These are phyloP conservation scores for Amanita molliuscula DNA, from an alignment of 768 basidiomycete species.

Conservation along the genomic window DNA sequence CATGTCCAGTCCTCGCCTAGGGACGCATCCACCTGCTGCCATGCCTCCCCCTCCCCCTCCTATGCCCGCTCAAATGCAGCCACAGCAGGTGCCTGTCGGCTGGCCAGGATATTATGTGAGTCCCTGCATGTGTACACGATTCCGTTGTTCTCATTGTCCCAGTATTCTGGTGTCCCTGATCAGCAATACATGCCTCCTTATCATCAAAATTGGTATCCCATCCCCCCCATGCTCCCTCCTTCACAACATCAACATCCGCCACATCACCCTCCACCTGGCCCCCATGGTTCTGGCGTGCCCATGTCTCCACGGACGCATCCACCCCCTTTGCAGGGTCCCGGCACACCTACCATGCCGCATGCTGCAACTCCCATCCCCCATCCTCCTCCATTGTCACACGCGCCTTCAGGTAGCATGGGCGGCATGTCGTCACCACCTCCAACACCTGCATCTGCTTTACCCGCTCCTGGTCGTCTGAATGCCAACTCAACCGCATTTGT, in stretches of 20 bases:
- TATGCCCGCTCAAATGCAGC: conserved; percentile 29
- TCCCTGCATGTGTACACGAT: conserved; percentile 9
- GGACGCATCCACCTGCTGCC: conserved; percentile 43
- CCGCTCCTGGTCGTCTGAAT: conserved; percentile 40
- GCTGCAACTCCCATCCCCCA: conserved; percentile 34
- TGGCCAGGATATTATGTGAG: conserved; percentile 53
- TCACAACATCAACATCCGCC: conserved; percentile 27
- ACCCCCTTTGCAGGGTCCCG: conserved; percentile 44
- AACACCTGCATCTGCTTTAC: conserved; percentile 46
- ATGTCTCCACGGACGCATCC: conserved; percentile 62
- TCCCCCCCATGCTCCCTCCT: conserved; percentile 24
- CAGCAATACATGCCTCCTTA: conserved; percentile 33
- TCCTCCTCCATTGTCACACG: conserved; percentile 36
- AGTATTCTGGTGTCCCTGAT: conserved; percentile 35
- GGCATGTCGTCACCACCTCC: conserved; percentile 56
- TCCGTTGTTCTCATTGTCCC: conserved; percentile 6
- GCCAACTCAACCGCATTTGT: conserved; percentile 59
- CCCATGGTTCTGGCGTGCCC: conserved; percentile 39
- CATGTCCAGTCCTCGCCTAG: conserved; percentile 62
- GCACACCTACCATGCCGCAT: conserved; percentile 60
- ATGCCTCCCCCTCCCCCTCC: conserved; percentile 28
- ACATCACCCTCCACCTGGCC: conserved; percentile 41
- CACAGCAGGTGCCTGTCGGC: conserved; percentile 26
- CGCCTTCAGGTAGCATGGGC: conserved; percentile 33
- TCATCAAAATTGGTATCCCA: conserved; percentile 27